These are phyloP conservation scores for Botrytis cinerea DNA, from an alignment of 2,329 filamentous ascomycete species.

Conservation along the genomic window DNA sequence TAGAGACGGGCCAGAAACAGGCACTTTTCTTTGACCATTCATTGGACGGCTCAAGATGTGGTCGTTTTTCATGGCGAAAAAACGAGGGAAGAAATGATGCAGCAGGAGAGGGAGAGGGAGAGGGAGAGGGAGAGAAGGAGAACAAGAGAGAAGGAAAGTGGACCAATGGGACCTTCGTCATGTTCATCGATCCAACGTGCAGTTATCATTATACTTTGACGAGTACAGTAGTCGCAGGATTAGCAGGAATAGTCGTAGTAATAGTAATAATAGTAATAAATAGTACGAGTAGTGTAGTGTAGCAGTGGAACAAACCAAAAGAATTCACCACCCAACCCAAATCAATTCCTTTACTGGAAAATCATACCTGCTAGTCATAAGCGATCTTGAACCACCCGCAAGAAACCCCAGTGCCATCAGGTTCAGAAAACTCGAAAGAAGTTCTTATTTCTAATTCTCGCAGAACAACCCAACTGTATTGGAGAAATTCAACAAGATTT, in stretches of 20 bases:
- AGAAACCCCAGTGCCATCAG: slow-evolving; percentile 20
- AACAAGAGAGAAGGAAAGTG: not conserved
- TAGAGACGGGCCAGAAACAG: not conserved
- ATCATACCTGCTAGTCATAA: slow-evolving; percentile 15
- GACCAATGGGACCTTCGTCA: not conserved
- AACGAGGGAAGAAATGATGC: not conserved
- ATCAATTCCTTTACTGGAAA: not conserved
- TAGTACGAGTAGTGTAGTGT: no score
- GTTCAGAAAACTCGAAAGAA: slow-evolving; percentile 6
- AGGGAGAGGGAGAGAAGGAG: not conserved
- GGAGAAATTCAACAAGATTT: slow-evolving; percentile 1
- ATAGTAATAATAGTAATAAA: no score
- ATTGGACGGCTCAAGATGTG: not conserved
- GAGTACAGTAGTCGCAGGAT: no score
- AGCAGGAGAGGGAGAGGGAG: not conserved
- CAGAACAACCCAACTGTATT: not conserved
- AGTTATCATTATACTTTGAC: no score
- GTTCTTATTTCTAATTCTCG: slow-evolving; percentile 3
- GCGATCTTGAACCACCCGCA: slow-evolving; percentile 13
- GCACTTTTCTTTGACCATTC: slow-evolving; percentile 1
- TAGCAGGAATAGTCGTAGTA: no score
- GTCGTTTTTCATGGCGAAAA: not conserved
- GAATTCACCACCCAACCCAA: slow-evolving; percentile 1
- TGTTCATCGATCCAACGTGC: not conserved
- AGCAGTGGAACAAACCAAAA: not conserved